Evolutionary conservation across 1,284 basidiomycete species (phyloP).

Genomic region (Austroboletus novae-zelandiae): DNA sequence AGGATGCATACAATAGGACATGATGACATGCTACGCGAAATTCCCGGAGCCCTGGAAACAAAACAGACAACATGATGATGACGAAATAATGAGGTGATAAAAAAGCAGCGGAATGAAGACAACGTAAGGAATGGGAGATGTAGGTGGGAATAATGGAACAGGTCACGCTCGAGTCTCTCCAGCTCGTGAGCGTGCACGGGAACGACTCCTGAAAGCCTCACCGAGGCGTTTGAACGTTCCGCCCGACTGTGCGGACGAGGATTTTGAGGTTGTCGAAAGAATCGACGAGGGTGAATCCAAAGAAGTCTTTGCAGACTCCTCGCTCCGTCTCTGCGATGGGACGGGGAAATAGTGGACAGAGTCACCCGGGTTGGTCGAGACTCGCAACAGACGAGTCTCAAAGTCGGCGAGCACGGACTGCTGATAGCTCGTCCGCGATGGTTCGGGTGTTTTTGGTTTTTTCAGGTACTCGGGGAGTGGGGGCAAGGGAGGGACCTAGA

Average conservation of each 20-base stretch:
- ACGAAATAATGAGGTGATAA: conserved; percentile 20
- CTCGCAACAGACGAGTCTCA: conserved; percentile 29
- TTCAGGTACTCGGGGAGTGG: conserved; percentile 29
- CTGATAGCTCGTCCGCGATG: conserved; percentile 26
- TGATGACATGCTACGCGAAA: neutral
- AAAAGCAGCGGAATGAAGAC: conserved; percentile 4
- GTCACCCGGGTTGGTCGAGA: conserved; percentile 23
- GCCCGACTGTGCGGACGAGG: conserved; percentile 20
- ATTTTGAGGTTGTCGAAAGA: conserved; percentile 21
- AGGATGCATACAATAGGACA: conserved; percentile 16
- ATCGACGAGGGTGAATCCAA: conserved; percentile 30
- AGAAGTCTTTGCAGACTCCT: conserved; percentile 27
- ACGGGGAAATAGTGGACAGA: conserved; percentile 35
- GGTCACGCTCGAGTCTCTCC: conserved; percentile 10
- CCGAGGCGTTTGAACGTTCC: conserved; percentile 22
- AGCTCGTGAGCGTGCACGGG: conserved; percentile 24
- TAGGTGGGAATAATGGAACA: conserved; percentile 7
- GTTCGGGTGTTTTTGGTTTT: conserved; percentile 10
- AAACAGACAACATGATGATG: neutral
- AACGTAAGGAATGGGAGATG: conserved; percentile 15
- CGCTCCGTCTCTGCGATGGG: conserved; percentile 32
- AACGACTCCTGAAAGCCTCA: conserved; percentile 18
- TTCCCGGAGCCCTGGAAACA: neutral
- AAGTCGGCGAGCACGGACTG: conserved; percentile 32
- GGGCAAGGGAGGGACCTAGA: conserved; percentile 26